Conservation (phyloP, 352 stramenopile species). For the Globisporangium cylindrosporum region DNA sequence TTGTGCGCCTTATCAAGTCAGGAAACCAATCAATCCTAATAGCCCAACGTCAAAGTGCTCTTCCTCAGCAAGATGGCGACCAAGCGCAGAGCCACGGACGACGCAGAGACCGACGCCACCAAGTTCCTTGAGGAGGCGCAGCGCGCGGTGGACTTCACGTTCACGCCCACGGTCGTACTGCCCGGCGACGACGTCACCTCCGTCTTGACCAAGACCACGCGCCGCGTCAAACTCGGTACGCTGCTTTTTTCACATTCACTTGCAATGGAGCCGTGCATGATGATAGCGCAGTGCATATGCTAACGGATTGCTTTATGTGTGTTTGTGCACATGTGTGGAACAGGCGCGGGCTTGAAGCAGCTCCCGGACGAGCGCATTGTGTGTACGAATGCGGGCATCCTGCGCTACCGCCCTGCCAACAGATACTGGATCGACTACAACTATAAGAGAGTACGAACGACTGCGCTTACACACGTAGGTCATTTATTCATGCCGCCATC, state of each 20-base stretch:
- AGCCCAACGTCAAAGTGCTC: conserved; percentile 5
- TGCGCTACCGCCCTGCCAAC: conserved; percentile 84
- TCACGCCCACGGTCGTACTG: conserved; percentile 63
- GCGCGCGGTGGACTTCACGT: conserved; percentile 75
- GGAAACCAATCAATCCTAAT: conserved; percentile 15
- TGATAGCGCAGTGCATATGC: neutral
- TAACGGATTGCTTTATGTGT: neutral
- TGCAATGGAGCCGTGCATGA: neutral
- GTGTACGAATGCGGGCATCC: conserved; percentile 77
- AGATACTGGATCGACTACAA: conserved; percentile 90
- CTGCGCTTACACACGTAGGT: neutral
- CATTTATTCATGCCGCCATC: neutral
- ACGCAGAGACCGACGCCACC: conserved; percentile 24
- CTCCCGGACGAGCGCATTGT: conserved; percentile 56
- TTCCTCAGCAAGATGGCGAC: conserved; percentile 26
- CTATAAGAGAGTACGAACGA: conserved; percentile 65
- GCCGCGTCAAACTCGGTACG: conserved; percentile 66
- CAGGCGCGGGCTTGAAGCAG: conserved; percentile 65
- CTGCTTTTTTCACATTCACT: neutral
- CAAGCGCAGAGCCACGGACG: conserved; percentile 37
- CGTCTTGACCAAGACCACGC: conserved; percentile 70
- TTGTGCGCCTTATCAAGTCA: conserved; percentile 2
- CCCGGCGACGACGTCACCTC: conserved; percentile 78
- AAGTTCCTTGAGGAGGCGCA: conserved; percentile 76
- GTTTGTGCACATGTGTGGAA: neutral